phyloP scores from a whole-genome alignment of 768 basidiomycete species.

The Suillus clintonianus region DNA sequence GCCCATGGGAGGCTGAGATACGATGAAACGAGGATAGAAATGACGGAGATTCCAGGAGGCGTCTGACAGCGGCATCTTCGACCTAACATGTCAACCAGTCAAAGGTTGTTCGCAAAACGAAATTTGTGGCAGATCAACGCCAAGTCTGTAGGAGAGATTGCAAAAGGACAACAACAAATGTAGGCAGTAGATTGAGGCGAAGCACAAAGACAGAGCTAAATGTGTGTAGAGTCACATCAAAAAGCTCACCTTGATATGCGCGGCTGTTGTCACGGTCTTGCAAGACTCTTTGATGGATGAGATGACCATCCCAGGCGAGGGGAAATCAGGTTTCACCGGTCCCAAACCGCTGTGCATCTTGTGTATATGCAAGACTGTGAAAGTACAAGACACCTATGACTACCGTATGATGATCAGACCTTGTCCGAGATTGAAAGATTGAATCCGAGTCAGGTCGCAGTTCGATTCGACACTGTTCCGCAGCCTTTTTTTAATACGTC shows the following conservation, averaged over 20 bases:
- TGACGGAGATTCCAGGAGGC: conserved; percentile 62
- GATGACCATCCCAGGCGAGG: conserved; percentile 50
- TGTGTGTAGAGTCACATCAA: neutral
- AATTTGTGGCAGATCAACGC: neutral
- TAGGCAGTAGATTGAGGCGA: neutral
- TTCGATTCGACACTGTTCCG: neutral
- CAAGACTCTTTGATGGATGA: conserved; percentile 57
- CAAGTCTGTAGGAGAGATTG: neutral
- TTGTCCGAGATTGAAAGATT: too few relatives aligned
- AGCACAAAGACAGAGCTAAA: neutral
- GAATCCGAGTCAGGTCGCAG: neutral
- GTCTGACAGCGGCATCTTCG: conserved; percentile 52
- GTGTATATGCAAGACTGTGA: neutral
- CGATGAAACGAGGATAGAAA: conserved; percentile 64
- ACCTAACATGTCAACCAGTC: conserved; percentile 46
- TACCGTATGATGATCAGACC: neutral
- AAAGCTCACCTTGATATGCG: conserved; percentile 54
- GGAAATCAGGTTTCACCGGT: conserved; percentile 28
- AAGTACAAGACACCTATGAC: neutral
- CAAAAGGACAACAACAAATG: neutral
- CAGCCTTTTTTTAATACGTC: neutral
- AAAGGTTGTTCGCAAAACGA: conserved; percentile 3
- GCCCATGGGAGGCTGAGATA: conserved; percentile 65
- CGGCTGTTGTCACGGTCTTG: conserved; percentile 43
- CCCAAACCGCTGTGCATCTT: neutral